These are phyloP conservation scores for Canariomyces notabilis DNA, from an alignment of 2,329 filamentous ascomycete genomes.

Conservation along the genomic window DNA sequence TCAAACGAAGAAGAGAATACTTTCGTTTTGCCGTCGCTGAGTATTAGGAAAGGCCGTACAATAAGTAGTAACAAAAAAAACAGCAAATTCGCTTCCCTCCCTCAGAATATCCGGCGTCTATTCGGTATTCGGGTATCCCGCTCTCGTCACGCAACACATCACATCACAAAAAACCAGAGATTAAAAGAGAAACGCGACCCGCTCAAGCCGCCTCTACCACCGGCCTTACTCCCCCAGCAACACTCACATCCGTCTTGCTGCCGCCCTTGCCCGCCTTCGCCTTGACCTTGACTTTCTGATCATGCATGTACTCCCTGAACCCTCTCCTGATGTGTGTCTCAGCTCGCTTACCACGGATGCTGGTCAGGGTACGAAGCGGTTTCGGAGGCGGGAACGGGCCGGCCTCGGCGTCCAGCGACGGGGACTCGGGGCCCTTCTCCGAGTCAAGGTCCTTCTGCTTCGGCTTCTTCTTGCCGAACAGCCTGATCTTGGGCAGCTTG, in stretches of 20 bases:
- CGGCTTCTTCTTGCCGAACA: slow-evolving; percentile 16
- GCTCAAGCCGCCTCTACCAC: neutral
- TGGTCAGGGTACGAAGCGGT: slow-evolving; percentile 26
- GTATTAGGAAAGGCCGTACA: too few relatives aligned
- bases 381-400: slow-evolving; percentile 2
- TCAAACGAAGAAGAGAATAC: too few relatives aligned
- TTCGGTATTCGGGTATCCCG: too few relatives aligned
- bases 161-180: neutral
- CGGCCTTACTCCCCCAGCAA: neutral
- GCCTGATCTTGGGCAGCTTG: slow-evolving; percentile 21
- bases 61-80: too few relatives aligned
- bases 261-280: slow-evolving; percentile 10
- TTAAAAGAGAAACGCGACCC: neutral
- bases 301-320: slow-evolving; percentile 26
- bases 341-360: slow-evolving; percentile 25
- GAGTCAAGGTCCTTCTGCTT: slow-evolving; percentile 3
- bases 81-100: too few relatives aligned
- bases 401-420: neutral
- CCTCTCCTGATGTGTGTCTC: slow-evolving; percentile 23
- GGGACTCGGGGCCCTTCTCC: slow-evolving; percentile 3
- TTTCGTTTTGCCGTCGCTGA: too few relatives aligned
- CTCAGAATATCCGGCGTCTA: too few relatives aligned
- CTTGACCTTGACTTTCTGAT: slow-evolving; percentile 26
- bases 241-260: slow-evolving; percentile 9
- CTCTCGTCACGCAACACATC: too few relatives aligned